Conservation (phyloP, 371 early-diverging fungal species). For the Mucor sp. region DNA sequence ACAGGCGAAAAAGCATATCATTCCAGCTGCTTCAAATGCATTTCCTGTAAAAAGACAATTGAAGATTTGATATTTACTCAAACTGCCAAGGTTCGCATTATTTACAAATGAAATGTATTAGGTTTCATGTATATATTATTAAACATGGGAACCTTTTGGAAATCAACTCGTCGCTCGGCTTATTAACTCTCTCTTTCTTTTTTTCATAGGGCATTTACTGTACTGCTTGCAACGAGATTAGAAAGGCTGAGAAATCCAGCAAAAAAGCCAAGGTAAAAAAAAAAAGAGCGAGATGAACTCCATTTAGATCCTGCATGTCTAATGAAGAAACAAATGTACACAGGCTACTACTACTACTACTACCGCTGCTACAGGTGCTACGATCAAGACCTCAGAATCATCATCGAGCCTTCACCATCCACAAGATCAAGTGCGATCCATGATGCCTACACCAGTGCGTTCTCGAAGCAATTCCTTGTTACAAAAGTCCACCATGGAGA, state of each 20-base stretch:
- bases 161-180: not conserved
- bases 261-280: conserved; percentile 28
- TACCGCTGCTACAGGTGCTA: not conserved
- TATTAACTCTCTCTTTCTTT: not conserved
- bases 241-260: conserved; percentile 33
- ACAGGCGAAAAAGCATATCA: conserved; percentile 82
- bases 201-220: conserved; percentile 47
- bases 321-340: not conserved
- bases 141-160: not conserved
- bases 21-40: conserved; percentile 79
- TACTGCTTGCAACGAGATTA: conserved; percentile 41
- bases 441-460: conserved; percentile 18
- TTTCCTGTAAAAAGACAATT: conserved; percentile 69
- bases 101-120: not conserved
- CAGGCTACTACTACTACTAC: not conserved
- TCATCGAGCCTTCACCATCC: not conserved
- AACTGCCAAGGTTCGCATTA: conserved; percentile 63
- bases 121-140: not conserved
- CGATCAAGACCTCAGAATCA: not conserved
- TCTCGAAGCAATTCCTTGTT: conserved; percentile 13
- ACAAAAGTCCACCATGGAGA: not conserved
- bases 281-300: no score
- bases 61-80: conserved; percentile 82
- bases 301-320: not conserved
- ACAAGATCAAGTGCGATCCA: not conserved